phyloP scores from a whole-genome alignment of 495 filamentous ascomycete genomes.

The Neurospora sp. region DNA sequence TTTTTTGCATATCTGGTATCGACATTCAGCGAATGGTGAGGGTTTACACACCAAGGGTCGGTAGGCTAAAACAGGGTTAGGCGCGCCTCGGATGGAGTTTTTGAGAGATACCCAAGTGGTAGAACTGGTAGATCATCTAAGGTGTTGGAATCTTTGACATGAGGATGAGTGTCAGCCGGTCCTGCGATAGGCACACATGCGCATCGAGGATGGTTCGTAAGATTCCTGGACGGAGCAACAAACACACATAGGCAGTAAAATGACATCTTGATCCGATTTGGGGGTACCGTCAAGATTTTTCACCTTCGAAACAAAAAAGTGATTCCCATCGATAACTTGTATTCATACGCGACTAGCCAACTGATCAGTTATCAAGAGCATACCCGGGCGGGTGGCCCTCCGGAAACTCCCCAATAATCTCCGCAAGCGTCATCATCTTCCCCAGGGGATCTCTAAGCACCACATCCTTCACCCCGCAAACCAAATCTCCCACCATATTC shows the following conservation, averaged over 20 bases:
- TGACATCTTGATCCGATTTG: not conserved
- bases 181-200: not conserved
- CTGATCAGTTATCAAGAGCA: no score
- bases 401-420: not conserved
- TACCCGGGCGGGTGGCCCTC: no score
- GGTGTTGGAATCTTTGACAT: not conserved
- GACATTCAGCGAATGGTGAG: not conserved
- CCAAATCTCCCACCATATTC: no score
- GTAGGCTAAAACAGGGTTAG: not conserved
- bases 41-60: not conserved
- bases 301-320: not conserved
- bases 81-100: not conserved
- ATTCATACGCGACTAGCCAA: not conserved
- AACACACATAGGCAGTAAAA: not conserved
- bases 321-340: not conserved
- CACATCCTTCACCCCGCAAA: not conserved
- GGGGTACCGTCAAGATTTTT: not conserved
- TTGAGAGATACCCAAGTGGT: not conserved
- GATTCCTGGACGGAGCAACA: not conserved
- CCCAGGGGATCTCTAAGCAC: not conserved
- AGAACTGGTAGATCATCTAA: not conserved
- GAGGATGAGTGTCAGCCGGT: not conserved
- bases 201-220: not conserved
- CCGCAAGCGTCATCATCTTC: not conserved
- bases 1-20: not conserved